Conservation (phyloP, 1,284 basidiomycete genomes). For the Moesziomyces sp. region DNA sequence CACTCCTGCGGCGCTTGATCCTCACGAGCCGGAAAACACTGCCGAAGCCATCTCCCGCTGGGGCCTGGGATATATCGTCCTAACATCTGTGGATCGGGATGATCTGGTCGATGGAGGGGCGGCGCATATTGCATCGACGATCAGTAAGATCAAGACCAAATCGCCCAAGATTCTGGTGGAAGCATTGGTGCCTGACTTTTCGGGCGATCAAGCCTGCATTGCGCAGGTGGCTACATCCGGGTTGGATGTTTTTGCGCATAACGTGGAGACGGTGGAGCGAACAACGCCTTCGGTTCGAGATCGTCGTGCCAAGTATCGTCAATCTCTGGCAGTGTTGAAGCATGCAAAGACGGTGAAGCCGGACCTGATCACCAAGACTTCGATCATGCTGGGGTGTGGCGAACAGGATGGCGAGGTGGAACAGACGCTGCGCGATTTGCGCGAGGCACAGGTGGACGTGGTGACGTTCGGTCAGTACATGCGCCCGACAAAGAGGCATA, state of each 20-base stretch:
- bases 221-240: constrained; percentile 87
- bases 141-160: constrained; percentile 91
- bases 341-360: constrained; percentile 74
- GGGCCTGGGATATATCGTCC: constrained; percentile 97
- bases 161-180: constrained; percentile 96
- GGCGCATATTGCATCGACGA: constrained; percentile 92
- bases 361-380: constrained; percentile 93
- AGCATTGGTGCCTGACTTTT: constrained; percentile 95
- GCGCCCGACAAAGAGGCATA: constrained; percentile 97
- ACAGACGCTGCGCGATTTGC: constrained; percentile 85
- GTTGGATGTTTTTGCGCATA: constrained; percentile 97
- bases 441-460: constrained; percentile 89
- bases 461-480: constrained; percentile 99
- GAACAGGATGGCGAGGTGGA: constrained; percentile 86
- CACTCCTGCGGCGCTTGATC: constrained; percentile 87
- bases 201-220: constrained; percentile 80
- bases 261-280: constrained; percentile 93
- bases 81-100: constrained; percentile 96
- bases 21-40: constrained; percentile 97
- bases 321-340: constrained; percentile 84
- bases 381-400: constrained; percentile 98
- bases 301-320: constrained; percentile 89
- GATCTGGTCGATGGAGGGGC: constrained; percentile 93
- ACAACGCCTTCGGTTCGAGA: constrained; percentile 95
- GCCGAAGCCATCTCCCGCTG: constrained; percentile 97